phyloP scores from a whole-genome alignment of 2,329 filamentous ascomycete genomes.

The Pestalotiopsis sp. region DNA sequence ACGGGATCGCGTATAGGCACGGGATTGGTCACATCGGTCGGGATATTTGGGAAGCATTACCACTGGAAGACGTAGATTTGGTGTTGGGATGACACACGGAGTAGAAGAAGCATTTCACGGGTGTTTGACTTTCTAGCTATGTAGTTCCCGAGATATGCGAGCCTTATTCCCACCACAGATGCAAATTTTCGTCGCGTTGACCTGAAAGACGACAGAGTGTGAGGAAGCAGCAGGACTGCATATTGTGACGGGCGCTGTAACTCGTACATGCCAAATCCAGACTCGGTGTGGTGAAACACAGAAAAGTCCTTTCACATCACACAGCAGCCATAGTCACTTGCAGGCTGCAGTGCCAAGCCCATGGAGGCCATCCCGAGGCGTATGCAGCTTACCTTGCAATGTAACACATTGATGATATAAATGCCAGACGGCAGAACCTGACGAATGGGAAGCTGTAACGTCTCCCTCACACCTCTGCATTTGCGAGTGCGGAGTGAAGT shows the following conservation, averaged over 20 bases:
- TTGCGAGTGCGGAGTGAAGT: neutral
- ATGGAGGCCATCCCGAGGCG: neutral
- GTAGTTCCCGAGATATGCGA: too few relatives aligned
- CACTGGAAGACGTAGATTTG: neutral
- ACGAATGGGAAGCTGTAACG: neutral
- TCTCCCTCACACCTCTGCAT: neutral
- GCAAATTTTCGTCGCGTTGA: too few relatives aligned
- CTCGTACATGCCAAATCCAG: neutral
- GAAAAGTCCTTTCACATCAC: neutral
- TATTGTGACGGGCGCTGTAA: neutral
- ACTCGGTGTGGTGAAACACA: neutral
- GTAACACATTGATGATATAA: neutral
- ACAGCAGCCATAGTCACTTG: neutral
- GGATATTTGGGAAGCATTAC: neutral
- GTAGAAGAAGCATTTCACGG: neutral
- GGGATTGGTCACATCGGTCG: neutral
- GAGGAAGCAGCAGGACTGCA: neutral
- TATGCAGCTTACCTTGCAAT: neutral
- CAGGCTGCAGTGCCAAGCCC: neutral
- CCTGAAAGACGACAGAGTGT: too few relatives aligned
- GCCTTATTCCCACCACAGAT: too few relatives aligned
- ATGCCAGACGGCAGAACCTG: neutral
- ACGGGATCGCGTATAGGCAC: neutral
- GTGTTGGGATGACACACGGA: neutral
- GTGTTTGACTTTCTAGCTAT: too few relatives aligned